Evolutionary conservation across 2,329 filamentous ascomycete species (phyloP).

Genomic region (Endoconidiophora polonica): DNA sequence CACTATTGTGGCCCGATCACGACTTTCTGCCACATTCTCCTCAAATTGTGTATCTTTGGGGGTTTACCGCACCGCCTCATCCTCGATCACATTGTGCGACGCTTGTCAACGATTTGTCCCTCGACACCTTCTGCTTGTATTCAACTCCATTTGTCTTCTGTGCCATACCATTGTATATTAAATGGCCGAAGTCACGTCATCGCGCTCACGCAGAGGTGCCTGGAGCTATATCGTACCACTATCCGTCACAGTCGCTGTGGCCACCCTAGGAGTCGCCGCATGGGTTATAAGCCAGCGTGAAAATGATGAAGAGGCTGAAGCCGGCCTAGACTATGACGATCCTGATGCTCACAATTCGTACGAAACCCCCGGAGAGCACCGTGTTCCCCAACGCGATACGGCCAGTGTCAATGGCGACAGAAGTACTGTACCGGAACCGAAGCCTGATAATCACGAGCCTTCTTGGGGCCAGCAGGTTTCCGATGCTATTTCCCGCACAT

Average conservation of each 20-base stretch:
- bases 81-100: too few species aligned
- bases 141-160: background rate
- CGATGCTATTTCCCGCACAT: conserved; percentile 62
- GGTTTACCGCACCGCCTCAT: too few species aligned
- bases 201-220: conserved; percentile 43
- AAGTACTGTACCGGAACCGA: background rate
- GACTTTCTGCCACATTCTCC: too few species aligned
- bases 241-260: conserved; percentile 70
- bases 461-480: conserved; percentile 61
- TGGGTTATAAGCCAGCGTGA: conserved; percentile 92
- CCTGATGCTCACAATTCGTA: conserved; percentile 26
- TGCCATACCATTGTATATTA: background rate
- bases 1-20: too few species aligned
- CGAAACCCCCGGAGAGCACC: background rate
- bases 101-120: background rate
- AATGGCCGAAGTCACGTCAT: conserved; percentile 17
- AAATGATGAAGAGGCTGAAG: conserved; percentile 49
- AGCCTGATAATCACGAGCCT: conserved; percentile 15
- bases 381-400: conserved; percentile 19
- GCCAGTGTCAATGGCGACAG: background rate
- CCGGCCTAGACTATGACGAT: conserved; percentile 30
- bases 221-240: conserved; percentile 83
- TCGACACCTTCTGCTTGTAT: background rate
- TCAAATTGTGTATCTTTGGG: too few species aligned
- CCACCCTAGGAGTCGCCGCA: conserved; percentile 68